These are phyloP conservation scores for Lachnum nothofagi DNA, from an alignment of 2,329 filamentous ascomycete species.

Conservation along the genomic window DNA sequence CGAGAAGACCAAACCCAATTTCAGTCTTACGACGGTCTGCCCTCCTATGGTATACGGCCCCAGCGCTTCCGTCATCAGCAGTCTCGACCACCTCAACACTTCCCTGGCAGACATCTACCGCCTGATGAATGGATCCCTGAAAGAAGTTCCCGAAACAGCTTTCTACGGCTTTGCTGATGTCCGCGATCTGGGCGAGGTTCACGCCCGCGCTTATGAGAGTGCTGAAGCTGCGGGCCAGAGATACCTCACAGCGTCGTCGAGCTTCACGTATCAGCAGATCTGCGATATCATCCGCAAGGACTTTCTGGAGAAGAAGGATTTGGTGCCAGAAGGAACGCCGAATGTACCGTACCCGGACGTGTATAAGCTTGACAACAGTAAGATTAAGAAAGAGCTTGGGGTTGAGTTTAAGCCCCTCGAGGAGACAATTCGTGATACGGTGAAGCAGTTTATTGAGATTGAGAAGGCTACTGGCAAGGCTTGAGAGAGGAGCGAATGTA, in stretches of 20 bases:
- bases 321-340: constrained; percentile 38
- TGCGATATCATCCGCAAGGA: constrained; percentile 49
- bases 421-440: constrained; percentile 23
- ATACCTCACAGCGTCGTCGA: constrained; percentile 55
- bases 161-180: constrained; percentile 50
- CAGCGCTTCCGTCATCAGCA: constrained; percentile 54
- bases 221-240: constrained; percentile 54
- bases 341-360: constrained; percentile 13
- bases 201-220: constrained; percentile 52
- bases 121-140: constrained; percentile 55
- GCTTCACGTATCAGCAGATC: constrained; percentile 56
- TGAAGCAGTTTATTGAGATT: constrained; percentile 20
- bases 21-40: constrained; percentile 55
- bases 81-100: constrained; percentile 60
- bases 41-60: constrained; percentile 59
- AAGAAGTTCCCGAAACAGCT: constrained; percentile 48
- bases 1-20: constrained; percentile 46
- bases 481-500: constrained; percentile 2
- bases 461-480: constrained; percentile 19
- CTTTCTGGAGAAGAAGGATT: constrained; percentile 47
- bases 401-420: constrained; percentile 23
- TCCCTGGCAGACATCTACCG: constrained; percentile 65
- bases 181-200: constrained; percentile 55
- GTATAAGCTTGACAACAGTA: constrained; percentile 23
- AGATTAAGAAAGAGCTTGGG: constrained; percentile 23